Evolutionary conservation across 2,329 filamentous ascomycete species (phyloP).

Genomic region (Stagonosporopsis rhizophila): DNA sequence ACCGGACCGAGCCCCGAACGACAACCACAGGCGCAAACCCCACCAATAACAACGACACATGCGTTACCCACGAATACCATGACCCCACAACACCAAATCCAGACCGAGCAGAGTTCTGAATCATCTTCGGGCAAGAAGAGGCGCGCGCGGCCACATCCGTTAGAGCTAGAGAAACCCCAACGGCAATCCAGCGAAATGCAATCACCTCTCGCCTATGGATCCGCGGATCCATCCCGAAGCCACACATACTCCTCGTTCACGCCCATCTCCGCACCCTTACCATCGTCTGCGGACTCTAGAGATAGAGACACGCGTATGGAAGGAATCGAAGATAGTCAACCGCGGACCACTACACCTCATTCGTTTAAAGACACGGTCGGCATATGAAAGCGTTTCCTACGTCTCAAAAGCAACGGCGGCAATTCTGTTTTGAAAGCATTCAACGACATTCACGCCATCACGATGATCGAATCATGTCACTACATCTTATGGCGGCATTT

Average conservation of each 20-base stretch:
- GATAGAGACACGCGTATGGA: constrained; percentile 48
- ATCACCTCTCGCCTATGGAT: constrained; percentile 41
- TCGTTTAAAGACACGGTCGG: constrained; percentile 54
- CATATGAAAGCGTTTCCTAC: constrained; percentile 50
- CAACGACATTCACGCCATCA: constrained; percentile 49
- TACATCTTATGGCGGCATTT: constrained; percentile 43
- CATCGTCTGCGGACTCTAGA: constrained; percentile 41
- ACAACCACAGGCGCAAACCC: constrained; percentile 36
- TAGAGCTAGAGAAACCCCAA: constrained; percentile 42
- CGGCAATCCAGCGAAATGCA: constrained; percentile 37
- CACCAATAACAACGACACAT: constrained; percentile 32
- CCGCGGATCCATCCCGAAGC: constrained; percentile 36
- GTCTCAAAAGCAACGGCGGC: constrained; percentile 50
- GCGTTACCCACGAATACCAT: constrained; percentile 27
- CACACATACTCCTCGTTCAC: constrained; percentile 45
- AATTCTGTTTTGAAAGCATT: constrained; percentile 50
- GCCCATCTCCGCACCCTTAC: constrained; percentile 46
- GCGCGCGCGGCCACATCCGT: constrained; percentile 40
- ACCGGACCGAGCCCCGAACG: constrained; percentile 29
- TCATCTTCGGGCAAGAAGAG: constrained; percentile 48
- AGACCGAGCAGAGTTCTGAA: constrained; percentile 39
- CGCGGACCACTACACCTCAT: constrained; percentile 50
- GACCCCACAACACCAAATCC: constrained; percentile 40
- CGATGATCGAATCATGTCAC: constrained; percentile 45
- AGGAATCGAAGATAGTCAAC: constrained; percentile 48